phyloP scores from a whole-genome alignment of 306 rosid genomes.

The Fragaria ananassa region DNA sequence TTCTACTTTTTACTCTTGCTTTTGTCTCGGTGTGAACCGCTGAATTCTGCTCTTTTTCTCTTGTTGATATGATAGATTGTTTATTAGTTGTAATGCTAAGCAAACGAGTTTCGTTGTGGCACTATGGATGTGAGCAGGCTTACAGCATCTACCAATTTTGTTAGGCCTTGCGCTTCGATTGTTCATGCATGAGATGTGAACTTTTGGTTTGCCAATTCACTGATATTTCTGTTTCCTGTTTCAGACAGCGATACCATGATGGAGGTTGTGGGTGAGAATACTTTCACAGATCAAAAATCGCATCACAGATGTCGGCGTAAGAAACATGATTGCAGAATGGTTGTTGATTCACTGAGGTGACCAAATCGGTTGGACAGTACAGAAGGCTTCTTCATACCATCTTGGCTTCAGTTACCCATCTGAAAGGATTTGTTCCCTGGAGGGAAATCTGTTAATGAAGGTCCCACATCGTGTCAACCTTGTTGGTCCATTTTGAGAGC shows the following conservation, averaged over 20 bases:
- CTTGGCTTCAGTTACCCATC: not conserved
- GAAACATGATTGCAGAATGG: slow-evolving; percentile 90
- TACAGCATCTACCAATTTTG: not conserved
- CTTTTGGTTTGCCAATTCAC: slow-evolving; percentile 18
- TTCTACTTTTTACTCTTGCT: not conserved
- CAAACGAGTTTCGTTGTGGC: not conserved
- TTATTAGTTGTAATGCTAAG: not conserved
- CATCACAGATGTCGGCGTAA: slow-evolving; percentile 92
- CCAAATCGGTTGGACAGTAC: not conserved
- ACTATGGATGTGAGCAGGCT: not conserved
- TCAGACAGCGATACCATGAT: slow-evolving; percentile 57
- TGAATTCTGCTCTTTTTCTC: not conserved
- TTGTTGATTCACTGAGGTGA: slow-evolving; percentile 62
- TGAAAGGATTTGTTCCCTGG: not conserved
- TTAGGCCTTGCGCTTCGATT: not conserved
- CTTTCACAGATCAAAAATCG: slow-evolving; percentile 72
- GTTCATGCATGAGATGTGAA: slow-evolving; percentile 8
- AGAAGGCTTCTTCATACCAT: not conserved
- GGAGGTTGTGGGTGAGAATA: slow-evolving; percentile 93
- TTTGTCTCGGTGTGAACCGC: not conserved
- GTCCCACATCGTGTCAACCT: not conserved
- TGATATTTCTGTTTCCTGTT: slow-evolving; percentile 21
- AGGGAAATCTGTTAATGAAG: not conserved
- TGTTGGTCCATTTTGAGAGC: not conserved
- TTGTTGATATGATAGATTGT: not conserved